Conservation (phyloP, 78 protist species). For the Protostelium mycophagum region DNA sequence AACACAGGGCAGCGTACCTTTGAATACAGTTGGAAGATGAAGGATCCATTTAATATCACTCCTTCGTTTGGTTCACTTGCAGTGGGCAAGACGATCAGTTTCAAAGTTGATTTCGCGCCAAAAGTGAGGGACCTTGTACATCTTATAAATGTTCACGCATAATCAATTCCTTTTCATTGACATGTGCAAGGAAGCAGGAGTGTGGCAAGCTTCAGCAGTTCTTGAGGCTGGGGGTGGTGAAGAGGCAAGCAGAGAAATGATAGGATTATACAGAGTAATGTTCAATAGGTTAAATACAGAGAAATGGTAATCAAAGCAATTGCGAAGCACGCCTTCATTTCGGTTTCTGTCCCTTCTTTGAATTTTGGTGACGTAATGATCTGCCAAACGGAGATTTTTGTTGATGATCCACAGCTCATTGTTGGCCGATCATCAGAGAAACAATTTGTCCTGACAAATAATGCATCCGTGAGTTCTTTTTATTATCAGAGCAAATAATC, state of each 20-base stretch:
- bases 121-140: too few species aligned
- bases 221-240: not conserved
- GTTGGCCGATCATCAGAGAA: not conserved
- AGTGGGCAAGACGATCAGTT: not conserved
- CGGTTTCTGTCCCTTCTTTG: not conserved
- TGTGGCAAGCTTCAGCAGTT: not conserved
- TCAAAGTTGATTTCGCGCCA: not conserved
- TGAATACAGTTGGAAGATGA: not conserved
- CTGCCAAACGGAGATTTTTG: not conserved
- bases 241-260: not conserved
- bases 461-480: too few species aligned
- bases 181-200: not conserved
- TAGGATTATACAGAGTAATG: not conserved
- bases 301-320: not conserved
- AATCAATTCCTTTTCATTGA: not conserved
- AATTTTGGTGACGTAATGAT: not conserved
- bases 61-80: not conserved
- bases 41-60: not conserved
- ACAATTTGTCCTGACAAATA: not conserved
- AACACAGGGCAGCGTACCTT: not conserved
- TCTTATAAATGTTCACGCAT: not conserved
- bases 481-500: too few species aligned
- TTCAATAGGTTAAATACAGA: not conserved
- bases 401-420: not conserved
- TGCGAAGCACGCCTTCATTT: not conserved